phyloP scores from a whole-genome alignment of 2,329 filamentous ascomycete species.

The Amauroascus niger region DNA sequence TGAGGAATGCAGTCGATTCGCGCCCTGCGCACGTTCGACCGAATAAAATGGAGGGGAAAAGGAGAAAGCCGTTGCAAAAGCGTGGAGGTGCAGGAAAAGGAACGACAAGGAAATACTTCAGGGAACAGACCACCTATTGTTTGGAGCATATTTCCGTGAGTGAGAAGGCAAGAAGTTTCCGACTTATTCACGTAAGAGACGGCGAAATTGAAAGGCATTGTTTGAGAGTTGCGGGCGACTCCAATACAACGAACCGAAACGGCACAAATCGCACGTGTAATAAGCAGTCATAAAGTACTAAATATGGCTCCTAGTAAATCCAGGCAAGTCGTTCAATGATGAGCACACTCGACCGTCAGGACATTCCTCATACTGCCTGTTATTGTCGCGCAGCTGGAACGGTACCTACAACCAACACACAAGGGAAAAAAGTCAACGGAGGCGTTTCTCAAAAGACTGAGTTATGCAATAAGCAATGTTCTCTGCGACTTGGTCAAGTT shows the following conservation, averaged over 20 bases:
- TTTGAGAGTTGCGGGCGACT: not conserved
- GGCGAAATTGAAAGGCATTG: not conserved
- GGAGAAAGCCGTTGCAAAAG: conserved; percentile 7
- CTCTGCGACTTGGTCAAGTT: conserved; percentile 27
- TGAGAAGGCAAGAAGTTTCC: not conserved
- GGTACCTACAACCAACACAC: conserved; percentile 49
- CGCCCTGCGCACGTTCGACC: conserved; percentile 17
- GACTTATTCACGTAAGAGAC: not conserved
- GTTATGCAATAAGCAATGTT: conserved; percentile 35
- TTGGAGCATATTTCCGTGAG: conserved; percentile 1
- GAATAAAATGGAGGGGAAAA: conserved; percentile 11
- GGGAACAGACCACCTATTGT: not conserved
- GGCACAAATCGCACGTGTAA: not conserved
- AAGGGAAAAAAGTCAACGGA: conserved; percentile 48
- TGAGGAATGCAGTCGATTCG: conserved; percentile 12
- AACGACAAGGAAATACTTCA: not conserved
- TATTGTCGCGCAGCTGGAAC: conserved; percentile 48
- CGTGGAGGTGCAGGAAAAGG: not conserved
- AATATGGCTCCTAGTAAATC: not conserved
- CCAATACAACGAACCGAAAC: not conserved
- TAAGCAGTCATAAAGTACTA: not conserved
- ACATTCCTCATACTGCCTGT: conserved; percentile 11
- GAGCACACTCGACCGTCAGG: not conserved
- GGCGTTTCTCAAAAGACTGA: conserved; percentile 30
- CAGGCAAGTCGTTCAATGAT: not conserved